Percentiles rank a stretch among this genome's conserved stretches.
Evolutionary conservation across 352 stramenopile genomes (phyloP).

Genomic region (Phytophthora palmivora): DNA sequence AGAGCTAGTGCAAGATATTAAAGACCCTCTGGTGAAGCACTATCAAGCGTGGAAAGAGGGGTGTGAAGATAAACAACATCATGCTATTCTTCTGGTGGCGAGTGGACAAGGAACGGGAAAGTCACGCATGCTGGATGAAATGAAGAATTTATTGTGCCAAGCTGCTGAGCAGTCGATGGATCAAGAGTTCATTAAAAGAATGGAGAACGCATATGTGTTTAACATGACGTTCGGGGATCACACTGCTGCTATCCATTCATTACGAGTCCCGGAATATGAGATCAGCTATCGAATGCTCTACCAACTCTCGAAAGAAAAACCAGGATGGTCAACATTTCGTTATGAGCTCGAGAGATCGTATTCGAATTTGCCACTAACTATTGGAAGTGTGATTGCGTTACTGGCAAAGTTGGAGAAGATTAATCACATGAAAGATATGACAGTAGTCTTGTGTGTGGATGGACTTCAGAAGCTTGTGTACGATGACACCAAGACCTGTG

Average conservation of each 20-base stretch:
- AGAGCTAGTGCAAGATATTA: too few species aligned
- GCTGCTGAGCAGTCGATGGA: too few species aligned
- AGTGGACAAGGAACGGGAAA: too few species aligned
- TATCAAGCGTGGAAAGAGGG: too few species aligned
- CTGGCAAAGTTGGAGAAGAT: slow-evolving; percentile 6
- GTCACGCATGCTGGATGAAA: too few species aligned
- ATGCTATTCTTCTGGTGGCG: too few species aligned
- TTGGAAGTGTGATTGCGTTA: slow-evolving; percentile 8
- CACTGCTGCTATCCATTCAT: not conserved
- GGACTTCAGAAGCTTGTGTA: slow-evolving; percentile 26
- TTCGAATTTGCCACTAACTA: not conserved
- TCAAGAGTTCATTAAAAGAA: too few species aligned
- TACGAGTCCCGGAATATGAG: not conserved
- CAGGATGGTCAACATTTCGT: not conserved
- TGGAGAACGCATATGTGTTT: too few species aligned
- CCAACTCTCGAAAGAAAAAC: slow-evolving; percentile 23
- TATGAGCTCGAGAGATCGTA: slow-evolving; percentile 4
- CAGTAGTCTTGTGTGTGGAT: slow-evolving; percentile 42
- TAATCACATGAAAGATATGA: slow-evolving; percentile 35
- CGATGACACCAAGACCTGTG: slow-evolving; percentile 12
- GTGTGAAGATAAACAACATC: too few species aligned
- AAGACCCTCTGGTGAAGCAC: too few species aligned
- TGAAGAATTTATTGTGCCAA: too few species aligned
- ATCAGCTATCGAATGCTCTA: slow-evolving; percentile 39
- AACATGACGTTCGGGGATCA: too few species aligned